Base-by-base conservation (phyloP, 805 yeast genomes). In the Wickerhamomyces ciferrii region DNA sequence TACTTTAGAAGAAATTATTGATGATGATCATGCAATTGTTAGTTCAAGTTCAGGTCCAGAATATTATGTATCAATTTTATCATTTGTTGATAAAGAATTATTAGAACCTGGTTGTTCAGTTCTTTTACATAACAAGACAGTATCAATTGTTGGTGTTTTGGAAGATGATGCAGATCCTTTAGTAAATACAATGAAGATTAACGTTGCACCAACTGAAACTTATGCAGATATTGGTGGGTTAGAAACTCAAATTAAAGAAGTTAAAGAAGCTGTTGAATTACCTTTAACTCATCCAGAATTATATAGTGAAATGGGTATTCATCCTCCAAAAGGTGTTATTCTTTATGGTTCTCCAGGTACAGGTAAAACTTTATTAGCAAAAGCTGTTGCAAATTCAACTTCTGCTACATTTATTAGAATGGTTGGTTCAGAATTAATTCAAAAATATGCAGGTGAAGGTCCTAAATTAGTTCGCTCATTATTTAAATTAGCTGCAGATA, bases 291-390 rank as follows among this genome's bases (percentile, higher is more conserved):
- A 92, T 68, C 98, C 98, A 0, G 98, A 92, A 66, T 72, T 92
- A 58, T 92, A 91, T 68, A 97, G 94, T 70, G 97, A 91, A 67
- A 91, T 92, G 97, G 98, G 98, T 59, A 92, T 92, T 60, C 90
- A 91, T 62, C 98, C 97, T 13, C 98, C 98, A 44, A 92, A 92
- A 71, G 98, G 98, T 71, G 98, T 92, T 44, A 91, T 92, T 57
- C 74, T 92, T 48, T 92, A 92, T 63, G 98, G 98, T 61, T 95
- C 97, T 0, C 98, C 98, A 32, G 98, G 98, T 68, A 92, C 98
- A 3, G 98, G 98, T 58, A 92, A 92, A 67, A 92, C 98, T 1
- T 72, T 92, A 48, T 75, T 92, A 56, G 98, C 98, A 14, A 92
- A 91, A 67, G 99, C 99, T 0, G 99, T 94, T 42, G 99, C 99